These are phyloP conservation scores for Saccharomyces uvarum DNA, from an alignment of 1,139 yeast genomes.

Conservation along the genomic window DNA sequence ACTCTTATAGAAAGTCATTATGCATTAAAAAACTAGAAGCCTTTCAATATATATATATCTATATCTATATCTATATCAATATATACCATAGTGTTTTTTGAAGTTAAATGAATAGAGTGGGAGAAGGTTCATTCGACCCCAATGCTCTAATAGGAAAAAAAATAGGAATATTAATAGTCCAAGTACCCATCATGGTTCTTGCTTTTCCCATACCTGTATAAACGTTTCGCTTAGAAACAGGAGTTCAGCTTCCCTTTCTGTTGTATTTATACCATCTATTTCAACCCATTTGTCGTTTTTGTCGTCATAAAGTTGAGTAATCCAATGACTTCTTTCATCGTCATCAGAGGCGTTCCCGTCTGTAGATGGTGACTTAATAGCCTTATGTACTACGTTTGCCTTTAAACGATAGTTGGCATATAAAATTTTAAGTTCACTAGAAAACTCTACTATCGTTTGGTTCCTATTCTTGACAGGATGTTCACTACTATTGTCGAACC, in stretches of 20 bases:
- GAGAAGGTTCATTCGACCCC: background rate
- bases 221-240: constrained; percentile 56
- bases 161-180: background rate
- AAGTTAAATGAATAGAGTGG: background rate
- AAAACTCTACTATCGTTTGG: constrained; percentile 59
- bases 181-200: constrained; percentile 4
- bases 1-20: background rate
- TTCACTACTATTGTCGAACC: constrained; percentile 39
- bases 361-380: constrained; percentile 7
- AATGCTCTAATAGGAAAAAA: background rate
- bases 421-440: constrained; percentile 32
- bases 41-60: constrained; percentile 4
- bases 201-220: constrained; percentile 59
- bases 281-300: constrained; percentile 47
- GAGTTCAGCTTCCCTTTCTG: constrained; percentile 46
- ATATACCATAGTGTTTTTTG: background rate
- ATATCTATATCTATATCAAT: constrained; percentile 4
- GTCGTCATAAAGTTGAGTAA: constrained; percentile 43
- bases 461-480: constrained; percentile 40
- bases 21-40: background rate
- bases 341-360: constrained; percentile 16
- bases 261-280: constrained; percentile 45
- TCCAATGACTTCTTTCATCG: constrained; percentile 40
- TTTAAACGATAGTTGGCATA: constrained; percentile 40
- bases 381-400: constrained; percentile 46